Conservation (phyloP, 2,329 filamentous ascomycete species). For the Phaeosphaeriaceae sp. region DNA sequence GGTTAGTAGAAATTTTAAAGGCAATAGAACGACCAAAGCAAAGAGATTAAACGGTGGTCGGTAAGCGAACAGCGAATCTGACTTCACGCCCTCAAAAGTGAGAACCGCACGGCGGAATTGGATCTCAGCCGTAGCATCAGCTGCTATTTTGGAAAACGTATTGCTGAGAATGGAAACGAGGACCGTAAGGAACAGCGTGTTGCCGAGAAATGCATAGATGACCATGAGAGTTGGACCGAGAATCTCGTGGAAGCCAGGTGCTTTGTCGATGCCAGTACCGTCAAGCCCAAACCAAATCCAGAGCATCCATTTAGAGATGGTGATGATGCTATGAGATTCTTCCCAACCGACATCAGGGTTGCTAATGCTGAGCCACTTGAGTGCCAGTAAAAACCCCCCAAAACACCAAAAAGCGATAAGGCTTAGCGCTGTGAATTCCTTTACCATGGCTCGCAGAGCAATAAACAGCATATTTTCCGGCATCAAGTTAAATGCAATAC, state of each 20-base stretch:
- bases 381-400: slow-evolving; percentile 77
- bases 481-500: slow-evolving; percentile 81
- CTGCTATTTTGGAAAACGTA: slow-evolving; percentile 79
- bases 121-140: slow-evolving; percentile 81
- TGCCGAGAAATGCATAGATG: slow-evolving; percentile 82
- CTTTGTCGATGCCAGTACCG: slow-evolving; percentile 63
- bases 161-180: slow-evolving; percentile 86
- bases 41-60: slow-evolving; percentile 84
- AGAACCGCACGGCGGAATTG: slow-evolving; percentile 81
- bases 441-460: slow-evolving; percentile 82
- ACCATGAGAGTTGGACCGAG: slow-evolving; percentile 82
- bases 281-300: slow-evolving; percentile 93
- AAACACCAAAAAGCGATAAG: slow-evolving; percentile 83
- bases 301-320: slow-evolving; percentile 88
- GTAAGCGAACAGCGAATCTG: slow-evolving; percentile 82
- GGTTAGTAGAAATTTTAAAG: slow-evolving; percentile 78
- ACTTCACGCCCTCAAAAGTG: slow-evolving; percentile 85
- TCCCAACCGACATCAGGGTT: slow-evolving; percentile 38
- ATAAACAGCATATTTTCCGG: slow-evolving; percentile 86
- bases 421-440: slow-evolving; percentile 80
- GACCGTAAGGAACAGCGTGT: slow-evolving; percentile 88
- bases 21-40: slow-evolving; percentile 74
- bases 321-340: slow-evolving; percentile 63
- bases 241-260: slow-evolving; percentile 76
- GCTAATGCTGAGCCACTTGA: slow-evolving; percentile 73